Evolutionary conservation across 495 filamentous ascomycete species (phyloP).

Genomic region (Cairneyella variabilis): DNA sequence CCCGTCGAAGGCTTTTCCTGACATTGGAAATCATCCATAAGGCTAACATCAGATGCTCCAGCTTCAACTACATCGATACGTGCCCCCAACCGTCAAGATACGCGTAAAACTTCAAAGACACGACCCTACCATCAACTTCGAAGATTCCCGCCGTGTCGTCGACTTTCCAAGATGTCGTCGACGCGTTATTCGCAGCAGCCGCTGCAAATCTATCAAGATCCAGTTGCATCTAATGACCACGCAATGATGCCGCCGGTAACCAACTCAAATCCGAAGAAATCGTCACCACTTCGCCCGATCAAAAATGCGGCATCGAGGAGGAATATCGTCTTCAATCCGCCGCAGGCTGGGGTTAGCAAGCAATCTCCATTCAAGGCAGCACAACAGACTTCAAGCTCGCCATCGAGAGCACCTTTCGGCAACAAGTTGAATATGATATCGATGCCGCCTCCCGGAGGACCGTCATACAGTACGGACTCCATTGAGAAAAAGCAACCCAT

Average conservation of each 20-base stretch:
- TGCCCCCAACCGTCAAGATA: not conserved
- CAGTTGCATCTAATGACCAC: slow-evolving; percentile 46
- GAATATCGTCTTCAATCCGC: slow-evolving; percentile 54
- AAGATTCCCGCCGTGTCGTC: slow-evolving; percentile 12
- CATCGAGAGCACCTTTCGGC: slow-evolving; percentile 42
- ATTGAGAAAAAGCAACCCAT: slow-evolving; percentile 70
- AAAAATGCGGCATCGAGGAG: slow-evolving; percentile 39
- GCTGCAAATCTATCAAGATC: slow-evolving; percentile 63
- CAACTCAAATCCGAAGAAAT: slow-evolving; percentile 32
- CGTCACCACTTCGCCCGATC: slow-evolving; percentile 46
- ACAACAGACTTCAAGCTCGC: slow-evolving; percentile 32
- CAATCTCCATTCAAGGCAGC: slow-evolving; percentile 55
- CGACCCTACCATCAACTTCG: not conserved
- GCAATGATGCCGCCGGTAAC: slow-evolving; percentile 43
- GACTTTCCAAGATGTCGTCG: slow-evolving; percentile 48
- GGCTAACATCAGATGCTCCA: slow-evolving; percentile 16
- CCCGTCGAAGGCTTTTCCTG: slow-evolving; percentile 6
- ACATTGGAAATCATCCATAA: slow-evolving; percentile 3
- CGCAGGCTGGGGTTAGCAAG: slow-evolving; percentile 42
- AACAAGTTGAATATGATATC: slow-evolving; percentile 55
- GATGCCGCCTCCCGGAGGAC: slow-evolving; percentile 66
- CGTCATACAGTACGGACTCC: slow-evolving; percentile 74
- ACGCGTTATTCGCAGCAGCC: slow-evolving; percentile 57
- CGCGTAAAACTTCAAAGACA: slow-evolving; percentile 3
- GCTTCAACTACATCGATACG: not conserved